Evolutionary conservation across 768 basidiomycete genomes (phyloP).

Genomic region (Macrolepiota fuliginosa): DNA sequence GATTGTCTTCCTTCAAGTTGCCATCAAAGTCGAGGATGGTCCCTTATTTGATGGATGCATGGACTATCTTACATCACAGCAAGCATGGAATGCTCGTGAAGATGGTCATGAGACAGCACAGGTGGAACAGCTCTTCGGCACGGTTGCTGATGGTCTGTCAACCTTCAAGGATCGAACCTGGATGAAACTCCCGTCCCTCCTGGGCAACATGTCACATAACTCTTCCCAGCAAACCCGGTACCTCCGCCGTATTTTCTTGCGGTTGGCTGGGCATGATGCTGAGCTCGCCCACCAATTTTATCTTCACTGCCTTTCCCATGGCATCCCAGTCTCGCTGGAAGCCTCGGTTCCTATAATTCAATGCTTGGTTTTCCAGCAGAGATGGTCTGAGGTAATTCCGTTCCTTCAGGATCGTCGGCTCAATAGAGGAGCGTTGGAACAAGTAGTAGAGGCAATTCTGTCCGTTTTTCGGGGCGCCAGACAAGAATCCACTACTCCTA

Average conservation of each 20-base stretch:
- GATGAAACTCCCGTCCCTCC: constrained; percentile 19
- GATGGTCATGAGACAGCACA: constrained; percentile 22
- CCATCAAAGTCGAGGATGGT: constrained; percentile 35
- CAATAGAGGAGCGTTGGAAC: constrained; percentile 28
- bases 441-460: constrained; percentile 37
- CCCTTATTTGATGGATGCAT: constrained; percentile 34
- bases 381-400: constrained; percentile 26
- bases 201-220: not conserved
- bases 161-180: constrained; percentile 25
- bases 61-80: constrained; percentile 25
- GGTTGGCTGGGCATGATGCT: constrained; percentile 25
- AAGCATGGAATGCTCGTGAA: constrained; percentile 23
- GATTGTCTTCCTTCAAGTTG: constrained; percentile 44
- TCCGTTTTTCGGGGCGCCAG: constrained; percentile 33
- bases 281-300: constrained; percentile 31
- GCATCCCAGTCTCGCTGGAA: constrained; percentile 21
- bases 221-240: not conserved
- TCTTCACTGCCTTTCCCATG: constrained; percentile 22
- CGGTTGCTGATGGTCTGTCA: constrained; percentile 31
- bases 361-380: constrained; percentile 26
- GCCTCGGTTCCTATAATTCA: constrained; percentile 29
- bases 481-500: constrained; percentile 24
- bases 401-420: constrained; percentile 33
- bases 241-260: constrained; percentile 16
- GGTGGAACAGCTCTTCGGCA: constrained; percentile 30